Percentiles rank a stretch among this genome's conserved stretches.
Evolutionary conservation across 2,329 filamentous ascomycete species (phyloP).

Genomic region (Elsinoe ampelina): DNA sequence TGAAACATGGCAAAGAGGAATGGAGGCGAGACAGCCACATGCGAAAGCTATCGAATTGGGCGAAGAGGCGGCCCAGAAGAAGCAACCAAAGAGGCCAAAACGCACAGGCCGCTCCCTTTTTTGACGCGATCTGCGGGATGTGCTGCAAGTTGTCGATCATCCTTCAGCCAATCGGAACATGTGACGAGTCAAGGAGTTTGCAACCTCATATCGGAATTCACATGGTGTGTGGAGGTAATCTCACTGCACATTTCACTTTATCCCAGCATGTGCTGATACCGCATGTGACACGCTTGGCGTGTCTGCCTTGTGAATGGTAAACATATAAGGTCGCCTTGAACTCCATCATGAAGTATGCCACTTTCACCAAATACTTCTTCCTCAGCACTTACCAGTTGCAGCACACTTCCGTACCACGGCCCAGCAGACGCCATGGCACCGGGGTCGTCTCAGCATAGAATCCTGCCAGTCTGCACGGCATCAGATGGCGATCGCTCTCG

Average conservation of each 20-base stretch:
- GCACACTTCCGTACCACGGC: background rate
- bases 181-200: background rate
- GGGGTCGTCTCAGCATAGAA: background rate
- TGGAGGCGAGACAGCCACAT: constrained; percentile 2
- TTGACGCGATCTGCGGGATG: background rate
- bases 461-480: constrained; percentile 12
- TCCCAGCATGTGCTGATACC: background rate
- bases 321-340: background rate
- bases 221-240: background rate
- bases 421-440: background rate
- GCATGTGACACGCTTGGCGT: constrained; percentile 5
- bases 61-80: background rate
- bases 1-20: constrained; percentile 11
- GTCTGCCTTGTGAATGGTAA: background rate
- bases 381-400: constrained; percentile 1
- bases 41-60: constrained; percentile 4
- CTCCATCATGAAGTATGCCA: constrained; percentile 2
- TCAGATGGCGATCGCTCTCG: constrained; percentile 20
- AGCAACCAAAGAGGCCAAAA: constrained; percentile 5
- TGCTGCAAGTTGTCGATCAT: constrained; percentile 1
- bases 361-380: constrained; percentile 9
- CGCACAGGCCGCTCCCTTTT: background rate
- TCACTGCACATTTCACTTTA: background rate
- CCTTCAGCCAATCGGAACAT: constrained; percentile 4
- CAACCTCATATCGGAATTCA: background rate